Evolutionary conservation across 768 basidiomycete species (phyloP).

Genomic region (Mycena maculata): DNA sequence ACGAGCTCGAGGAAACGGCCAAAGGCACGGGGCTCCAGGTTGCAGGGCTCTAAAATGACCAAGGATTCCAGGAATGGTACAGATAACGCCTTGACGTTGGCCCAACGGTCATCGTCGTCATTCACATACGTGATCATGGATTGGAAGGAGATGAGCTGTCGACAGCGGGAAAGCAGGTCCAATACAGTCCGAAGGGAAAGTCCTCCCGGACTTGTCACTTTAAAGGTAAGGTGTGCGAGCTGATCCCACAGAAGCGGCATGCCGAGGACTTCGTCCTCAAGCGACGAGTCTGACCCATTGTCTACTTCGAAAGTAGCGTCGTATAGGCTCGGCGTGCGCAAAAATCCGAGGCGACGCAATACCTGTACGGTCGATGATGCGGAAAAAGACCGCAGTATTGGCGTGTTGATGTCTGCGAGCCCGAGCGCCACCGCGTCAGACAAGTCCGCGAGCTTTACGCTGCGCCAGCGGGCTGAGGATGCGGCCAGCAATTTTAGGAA

Average conservation of each 20-base stretch:
- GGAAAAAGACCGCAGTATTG: conserved; percentile 1
- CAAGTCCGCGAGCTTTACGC: neutral
- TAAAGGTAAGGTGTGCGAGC: neutral
- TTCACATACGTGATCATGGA: neutral
- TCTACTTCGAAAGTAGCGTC: neutral
- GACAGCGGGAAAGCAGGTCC: neutral
- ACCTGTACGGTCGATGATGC: neutral
- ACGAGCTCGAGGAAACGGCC: neutral
- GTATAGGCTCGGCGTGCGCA: neutral
- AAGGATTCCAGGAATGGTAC: conserved; percentile 7
- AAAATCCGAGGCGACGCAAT: neutral
- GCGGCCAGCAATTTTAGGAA: neutral
- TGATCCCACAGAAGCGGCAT: conserved; percentile 4
- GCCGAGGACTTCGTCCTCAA: neutral
- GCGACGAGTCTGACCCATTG: neutral
- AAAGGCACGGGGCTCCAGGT: neutral
- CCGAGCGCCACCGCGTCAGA: neutral
- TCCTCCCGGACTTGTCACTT: neutral
- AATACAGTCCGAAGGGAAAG: neutral
- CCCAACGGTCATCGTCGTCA: neutral
- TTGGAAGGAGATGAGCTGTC: conserved; percentile 4
- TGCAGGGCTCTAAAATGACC: neutral
- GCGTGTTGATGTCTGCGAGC: neutral
- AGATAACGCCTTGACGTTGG: neutral
- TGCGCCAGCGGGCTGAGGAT: neutral